Evolutionary conservation across 2,329 filamentous ascomycete genomes (phyloP).

Genomic region (Clonostachys sp.): DNA sequence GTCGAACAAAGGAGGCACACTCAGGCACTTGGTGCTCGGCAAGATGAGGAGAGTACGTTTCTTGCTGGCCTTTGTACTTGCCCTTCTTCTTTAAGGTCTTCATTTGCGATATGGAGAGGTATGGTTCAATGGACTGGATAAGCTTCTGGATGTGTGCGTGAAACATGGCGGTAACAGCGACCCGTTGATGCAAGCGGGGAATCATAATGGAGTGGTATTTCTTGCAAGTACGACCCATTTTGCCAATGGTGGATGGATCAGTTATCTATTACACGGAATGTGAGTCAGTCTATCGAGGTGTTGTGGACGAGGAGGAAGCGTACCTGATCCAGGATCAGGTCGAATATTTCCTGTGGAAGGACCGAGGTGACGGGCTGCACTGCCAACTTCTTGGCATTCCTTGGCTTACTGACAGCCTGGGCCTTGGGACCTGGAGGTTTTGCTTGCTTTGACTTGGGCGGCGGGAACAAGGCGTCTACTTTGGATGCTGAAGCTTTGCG

Average conservation of each 20-base stretch:
- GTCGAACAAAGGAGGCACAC: slow-evolving; percentile 3
- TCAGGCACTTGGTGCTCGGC: slow-evolving; percentile 3
- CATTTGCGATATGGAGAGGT: slow-evolving; percentile 8
- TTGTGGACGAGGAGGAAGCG: neutral
- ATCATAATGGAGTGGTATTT: slow-evolving; percentile 6
- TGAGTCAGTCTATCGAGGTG: neutral
- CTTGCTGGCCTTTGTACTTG: slow-evolving; percentile 9
- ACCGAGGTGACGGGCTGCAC: neutral
- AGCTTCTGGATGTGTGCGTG: slow-evolving; percentile 10
- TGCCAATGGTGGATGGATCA: slow-evolving; percentile 2
- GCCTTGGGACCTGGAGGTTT: neutral
- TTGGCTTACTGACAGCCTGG: neutral
- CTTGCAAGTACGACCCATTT: slow-evolving; percentile 9
- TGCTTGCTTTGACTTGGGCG: neutral
- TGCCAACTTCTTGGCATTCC: neutral
- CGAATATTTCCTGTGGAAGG: slow-evolving; percentile 8
- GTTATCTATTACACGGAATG: neutral
- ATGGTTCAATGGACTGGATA: slow-evolving; percentile 9
- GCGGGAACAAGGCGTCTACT: neutral
- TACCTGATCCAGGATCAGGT: slow-evolving; percentile 7
- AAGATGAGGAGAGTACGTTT: slow-evolving; percentile 2
- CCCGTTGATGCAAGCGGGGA: slow-evolving; percentile 7
- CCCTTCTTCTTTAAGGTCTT: slow-evolving; percentile 9
- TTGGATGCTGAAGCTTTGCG: slow-evolving; percentile 3
- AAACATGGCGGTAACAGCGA: slow-evolving; percentile 2